These are phyloP conservation scores for Ascochyta koolunga DNA, from an alignment of 2,329 filamentous ascomycete genomes.

Conservation along the genomic window DNA sequence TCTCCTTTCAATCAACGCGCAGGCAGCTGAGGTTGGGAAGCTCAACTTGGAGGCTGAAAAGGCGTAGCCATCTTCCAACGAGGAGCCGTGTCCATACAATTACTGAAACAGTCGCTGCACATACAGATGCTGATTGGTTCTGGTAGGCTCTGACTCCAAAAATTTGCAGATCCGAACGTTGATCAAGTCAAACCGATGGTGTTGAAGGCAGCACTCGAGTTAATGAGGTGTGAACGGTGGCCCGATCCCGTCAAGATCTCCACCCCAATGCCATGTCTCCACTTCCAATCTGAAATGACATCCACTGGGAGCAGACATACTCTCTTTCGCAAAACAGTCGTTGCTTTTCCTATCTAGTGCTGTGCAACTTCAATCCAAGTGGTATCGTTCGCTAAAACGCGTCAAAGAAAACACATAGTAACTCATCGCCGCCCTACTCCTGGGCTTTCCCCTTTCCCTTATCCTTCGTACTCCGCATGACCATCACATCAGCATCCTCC, in stretches of 20 bases:
- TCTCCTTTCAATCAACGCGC: not conserved
- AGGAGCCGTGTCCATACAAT: not conserved
- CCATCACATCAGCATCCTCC: constrained; percentile 10
- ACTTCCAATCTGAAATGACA: not conserved
- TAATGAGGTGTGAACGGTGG: not conserved
- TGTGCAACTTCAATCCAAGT: not conserved
- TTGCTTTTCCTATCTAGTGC: not conserved
- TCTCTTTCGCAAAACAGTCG: not conserved
- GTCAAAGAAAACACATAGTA: not conserved
- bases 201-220: not conserved
- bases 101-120: not conserved
- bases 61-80: not conserved
- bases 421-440: not conserved
- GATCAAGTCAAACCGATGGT: not conserved
- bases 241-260: not conserved
- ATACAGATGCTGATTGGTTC: not conserved
- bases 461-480: constrained; percentile 5
- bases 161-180: not conserved
- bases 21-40: not conserved
- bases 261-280: not conserved
- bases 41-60: not conserved
- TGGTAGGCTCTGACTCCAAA: not conserved
- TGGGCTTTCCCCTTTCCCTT: constrained; percentile 9
- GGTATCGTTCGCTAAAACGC: not conserved
- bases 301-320: not conserved